Evolutionary conservation across 805 yeast species (phyloP), one percentile per base, ranked within the genome.

Genomic region (Tetrapisispora iriomotensis): DNA sequence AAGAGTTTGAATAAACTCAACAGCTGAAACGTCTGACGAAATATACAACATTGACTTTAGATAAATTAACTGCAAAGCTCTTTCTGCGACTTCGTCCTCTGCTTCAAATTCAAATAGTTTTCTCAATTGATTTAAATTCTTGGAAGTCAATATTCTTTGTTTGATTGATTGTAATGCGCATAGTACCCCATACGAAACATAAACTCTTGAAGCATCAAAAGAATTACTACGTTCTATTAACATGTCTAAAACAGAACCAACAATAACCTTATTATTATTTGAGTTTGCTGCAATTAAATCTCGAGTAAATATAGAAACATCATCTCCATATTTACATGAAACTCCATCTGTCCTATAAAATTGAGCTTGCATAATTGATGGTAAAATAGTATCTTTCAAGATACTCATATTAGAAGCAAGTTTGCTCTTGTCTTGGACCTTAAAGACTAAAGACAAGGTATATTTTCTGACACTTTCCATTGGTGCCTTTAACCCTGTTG

Each of bases 381-480:
- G 83, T 33, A 82, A 61, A 42, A 75, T 74, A 4, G 60, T 55
- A 3, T 54, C 44, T 8, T 67, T 65, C 25, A 77, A 52, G 40
- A 42, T 44, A 3, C 29, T 14, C 15, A 72, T 64, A 13, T 61
- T 60, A 31, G 66, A 52, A 43, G 74, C 56, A 60, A 81, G 67
- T 33, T 75, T 48, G 19, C 63, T 47, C 37, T 77, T 61, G 45
- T 75, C 65, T 24, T 67, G 56, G 23, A 84, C 64, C 8, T 71
- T 61, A 29, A 80, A 68, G 32, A 84, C 62, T 33, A 83, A 51
- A 2, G 68, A 66, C 46, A 80, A 56, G 1, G 83, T 64, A 48
- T 75, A 77, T 47, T 74, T 77, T 42, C 88, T 66, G 1, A 87
- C 85, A 6, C 85, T 71, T 42, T 84, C 95, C 76, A 80, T 76